phyloP scores from a whole-genome alignment of 139 green algal species.

The Helicosporidium sp. region DNA sequence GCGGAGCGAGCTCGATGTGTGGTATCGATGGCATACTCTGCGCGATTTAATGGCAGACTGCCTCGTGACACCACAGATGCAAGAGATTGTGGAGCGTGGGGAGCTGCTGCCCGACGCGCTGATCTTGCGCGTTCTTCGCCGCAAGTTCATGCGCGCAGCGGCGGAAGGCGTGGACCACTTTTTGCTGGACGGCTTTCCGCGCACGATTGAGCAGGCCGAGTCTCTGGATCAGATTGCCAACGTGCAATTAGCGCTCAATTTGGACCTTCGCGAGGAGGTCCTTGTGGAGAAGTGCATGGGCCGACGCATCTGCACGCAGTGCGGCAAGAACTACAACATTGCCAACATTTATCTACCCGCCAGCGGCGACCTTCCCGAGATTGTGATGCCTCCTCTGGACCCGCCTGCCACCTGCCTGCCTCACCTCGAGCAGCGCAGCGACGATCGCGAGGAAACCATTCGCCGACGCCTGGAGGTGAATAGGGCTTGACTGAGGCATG shows the following conservation, averaged over 20 bases:
- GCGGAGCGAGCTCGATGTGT: too few relatives aligned
- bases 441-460: conserved; percentile 76
- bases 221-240: conserved; percentile 34
- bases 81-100: conserved; percentile 40
- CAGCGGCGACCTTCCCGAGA: conserved; percentile 27
- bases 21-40: too few relatives aligned
- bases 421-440: conserved; percentile 55
- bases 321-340: conserved; percentile 85
- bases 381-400: conserved; percentile 73
- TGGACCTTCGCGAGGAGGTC: conserved; percentile 68
- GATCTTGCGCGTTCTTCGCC: conserved; percentile 45
- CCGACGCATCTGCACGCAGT: conserved; percentile 69
- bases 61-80: conserved; percentile 54
- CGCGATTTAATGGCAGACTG: too few relatives aligned
- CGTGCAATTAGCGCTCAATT: conserved; percentile 69
- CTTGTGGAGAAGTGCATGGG: conserved; percentile 83
- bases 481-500: too few relatives aligned
- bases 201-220: conserved; percentile 50
- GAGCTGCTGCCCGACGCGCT: conserved; percentile 68
- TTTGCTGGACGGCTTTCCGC: conserved; percentile 86
- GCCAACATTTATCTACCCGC: conserved; percentile 74
- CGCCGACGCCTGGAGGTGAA: conserved; percentile 57
- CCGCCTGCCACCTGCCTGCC: conserved; percentile 48
- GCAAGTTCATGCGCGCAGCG: conserved; percentile 3
- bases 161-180: conserved; percentile 35